Conservation (phyloP, 139 green algal species). For the Trebouxia sp. region DNA sequence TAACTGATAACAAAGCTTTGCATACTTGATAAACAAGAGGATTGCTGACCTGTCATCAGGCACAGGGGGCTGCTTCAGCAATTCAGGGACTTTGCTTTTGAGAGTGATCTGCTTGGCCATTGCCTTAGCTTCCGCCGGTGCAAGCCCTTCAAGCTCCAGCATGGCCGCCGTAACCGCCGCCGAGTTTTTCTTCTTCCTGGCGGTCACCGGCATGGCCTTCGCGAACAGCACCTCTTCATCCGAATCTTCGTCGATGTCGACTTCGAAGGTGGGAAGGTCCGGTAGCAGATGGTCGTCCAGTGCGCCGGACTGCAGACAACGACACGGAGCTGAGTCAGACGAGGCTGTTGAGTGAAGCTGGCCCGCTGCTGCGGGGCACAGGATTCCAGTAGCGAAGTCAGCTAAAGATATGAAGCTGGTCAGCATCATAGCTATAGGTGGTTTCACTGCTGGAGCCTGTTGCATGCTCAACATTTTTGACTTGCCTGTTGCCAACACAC, state of each 20-base stretch:
- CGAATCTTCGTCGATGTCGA: conserved; percentile 17
- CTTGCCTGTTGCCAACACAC: too few species aligned
- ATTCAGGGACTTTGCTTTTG: conserved; percentile 20
- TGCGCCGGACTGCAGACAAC: conserved; percentile 34
- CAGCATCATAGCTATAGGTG: too few species aligned
- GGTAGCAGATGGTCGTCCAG: conserved; percentile 52
- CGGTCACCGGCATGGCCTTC: not conserved
- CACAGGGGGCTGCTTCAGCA: not conserved
- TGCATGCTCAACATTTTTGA: too few species aligned
- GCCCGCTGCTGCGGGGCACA: too few species aligned
- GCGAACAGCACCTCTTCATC: conserved; percentile 8
- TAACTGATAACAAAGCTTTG: too few species aligned
- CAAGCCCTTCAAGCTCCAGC: conserved; percentile 13
- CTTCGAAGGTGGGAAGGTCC: conserved; percentile 20
- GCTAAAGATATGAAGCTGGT: too few species aligned
- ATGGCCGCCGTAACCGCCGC: not conserved
- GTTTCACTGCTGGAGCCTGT: too few species aligned
- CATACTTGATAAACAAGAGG: too few species aligned
- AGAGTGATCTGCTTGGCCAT: conserved; percentile 2
- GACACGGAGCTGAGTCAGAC: too few species aligned
- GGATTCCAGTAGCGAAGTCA: too few species aligned
- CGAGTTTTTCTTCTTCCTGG: not conserved
- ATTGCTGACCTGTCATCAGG: conserved; percentile 4
- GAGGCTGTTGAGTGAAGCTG: too few species aligned
- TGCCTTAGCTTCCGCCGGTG: not conserved